Conservation (phyloP, 352 stramenopile species). For the Globisporangium carolinianum region DNA sequence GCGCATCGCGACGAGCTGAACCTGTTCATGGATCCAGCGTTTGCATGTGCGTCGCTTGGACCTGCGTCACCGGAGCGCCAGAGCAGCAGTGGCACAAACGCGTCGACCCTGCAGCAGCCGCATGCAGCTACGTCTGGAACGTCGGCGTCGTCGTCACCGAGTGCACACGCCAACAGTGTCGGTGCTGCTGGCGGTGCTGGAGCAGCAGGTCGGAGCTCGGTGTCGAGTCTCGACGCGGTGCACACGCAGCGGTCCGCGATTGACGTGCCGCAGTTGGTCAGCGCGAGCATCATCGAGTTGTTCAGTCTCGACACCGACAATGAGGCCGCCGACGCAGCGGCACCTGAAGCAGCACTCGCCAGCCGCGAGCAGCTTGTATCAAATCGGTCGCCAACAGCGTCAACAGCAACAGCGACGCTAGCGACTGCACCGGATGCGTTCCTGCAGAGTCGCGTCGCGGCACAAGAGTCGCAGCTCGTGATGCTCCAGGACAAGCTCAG, state of each 20-base stretch:
- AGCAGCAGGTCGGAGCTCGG: background rate
- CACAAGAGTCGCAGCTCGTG: slow-evolving; percentile 59
- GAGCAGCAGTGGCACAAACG: background rate
- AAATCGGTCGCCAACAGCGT: background rate
- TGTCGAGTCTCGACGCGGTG: slow-evolving; percentile 1
- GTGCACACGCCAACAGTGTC: no score
- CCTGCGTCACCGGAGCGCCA: slow-evolving; percentile 1
- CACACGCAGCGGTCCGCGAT: slow-evolving; percentile 2
- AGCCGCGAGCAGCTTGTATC: background rate
- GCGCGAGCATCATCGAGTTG: slow-evolving; percentile 12
- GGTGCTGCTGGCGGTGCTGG: no score
- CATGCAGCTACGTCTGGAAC: no score
- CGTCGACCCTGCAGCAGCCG: background rate
- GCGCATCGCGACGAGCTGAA: slow-evolving; percentile 56
- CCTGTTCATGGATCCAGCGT: slow-evolving; percentile 68
- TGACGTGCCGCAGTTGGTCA: slow-evolving; percentile 2
- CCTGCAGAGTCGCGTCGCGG: slow-evolving; percentile 49
- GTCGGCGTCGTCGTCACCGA: no score
- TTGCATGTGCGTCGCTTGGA: slow-evolving; percentile 13
- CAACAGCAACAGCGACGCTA: background rate
- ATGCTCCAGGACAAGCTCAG: slow-evolving; percentile 71
- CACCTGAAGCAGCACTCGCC: background rate
- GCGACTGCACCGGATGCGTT: slow-evolving; percentile 17
- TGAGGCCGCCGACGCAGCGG: background rate
- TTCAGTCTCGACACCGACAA: slow-evolving; percentile 7